Conservation (phyloP, 306 rosid genomes). For the Hippophae tibetana region DNA sequence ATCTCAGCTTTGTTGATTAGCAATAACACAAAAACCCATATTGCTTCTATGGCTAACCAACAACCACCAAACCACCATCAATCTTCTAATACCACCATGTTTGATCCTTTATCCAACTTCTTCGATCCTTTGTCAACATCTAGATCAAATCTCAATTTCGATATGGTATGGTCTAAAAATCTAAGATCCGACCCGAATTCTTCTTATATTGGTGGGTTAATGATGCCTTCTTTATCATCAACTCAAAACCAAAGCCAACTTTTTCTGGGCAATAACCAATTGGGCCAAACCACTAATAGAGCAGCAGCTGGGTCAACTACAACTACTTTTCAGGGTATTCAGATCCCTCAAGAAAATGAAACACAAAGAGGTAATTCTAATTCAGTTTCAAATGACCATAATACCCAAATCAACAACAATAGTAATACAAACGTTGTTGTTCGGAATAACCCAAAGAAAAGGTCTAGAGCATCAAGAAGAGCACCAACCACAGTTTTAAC, state of each 20-base stretch:
- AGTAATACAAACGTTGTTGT: constrained; percentile 18
- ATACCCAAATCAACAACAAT: not conserved
- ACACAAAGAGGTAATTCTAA: constrained; percentile 21
- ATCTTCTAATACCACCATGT: constrained; percentile 14
- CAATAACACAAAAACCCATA: constrained; percentile 11
- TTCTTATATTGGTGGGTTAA: constrained; percentile 30
- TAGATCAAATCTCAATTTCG: constrained; percentile 34
- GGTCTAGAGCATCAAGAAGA: constrained; percentile 87
- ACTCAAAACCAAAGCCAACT: constrained; percentile 22
- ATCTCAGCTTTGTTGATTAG: constrained; percentile 42
- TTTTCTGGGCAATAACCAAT: constrained; percentile 28
- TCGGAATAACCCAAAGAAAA: constrained; percentile 66
- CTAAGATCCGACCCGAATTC: constrained; percentile 44
- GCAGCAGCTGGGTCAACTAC: not conserved
- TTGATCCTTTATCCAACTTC: constrained; percentile 50
- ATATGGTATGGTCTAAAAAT: constrained; percentile 45
- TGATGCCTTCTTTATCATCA: constrained; percentile 15
- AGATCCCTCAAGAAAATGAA: constrained; percentile 23
- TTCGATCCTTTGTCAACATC: constrained; percentile 40
- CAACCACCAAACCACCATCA: constrained; percentile 13
- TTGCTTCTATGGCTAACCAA: constrained; percentile 21
- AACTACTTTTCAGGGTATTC: constrained; percentile 19
- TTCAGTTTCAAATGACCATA: constrained; percentile 19
- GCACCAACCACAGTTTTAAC: constrained; percentile 92
- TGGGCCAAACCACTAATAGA: constrained; percentile 27